Evolutionary conservation across 805 yeast species (phyloP).

Genomic region (Zygotorulaspora danielsina): DNA sequence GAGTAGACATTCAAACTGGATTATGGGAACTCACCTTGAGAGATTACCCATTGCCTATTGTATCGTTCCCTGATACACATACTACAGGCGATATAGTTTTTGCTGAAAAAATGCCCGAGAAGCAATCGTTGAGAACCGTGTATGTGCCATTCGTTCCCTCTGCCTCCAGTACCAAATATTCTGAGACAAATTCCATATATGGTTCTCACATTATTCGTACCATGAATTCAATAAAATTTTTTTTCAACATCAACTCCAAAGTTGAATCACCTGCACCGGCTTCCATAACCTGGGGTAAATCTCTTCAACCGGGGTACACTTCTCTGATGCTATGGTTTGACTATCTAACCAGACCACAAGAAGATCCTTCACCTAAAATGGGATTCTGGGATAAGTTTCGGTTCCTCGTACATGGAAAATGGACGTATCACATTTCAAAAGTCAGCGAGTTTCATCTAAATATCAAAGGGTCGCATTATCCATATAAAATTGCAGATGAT

Average conservation of each 20-base stretch:
- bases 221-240: conserved; percentile 56
- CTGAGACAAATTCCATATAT: conserved; percentile 46
- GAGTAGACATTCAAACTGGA: conserved; percentile 42
- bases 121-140: conserved; percentile 44
- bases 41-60: conserved; percentile 56
- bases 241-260: conserved; percentile 45
- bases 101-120: conserved; percentile 50
- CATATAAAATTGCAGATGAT: conserved; percentile 53
- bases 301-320: conserved; percentile 56
- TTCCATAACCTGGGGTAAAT: conserved; percentile 58
- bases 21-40: conserved; percentile 43
- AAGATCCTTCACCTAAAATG: conserved; percentile 57
- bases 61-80: conserved; percentile 42
- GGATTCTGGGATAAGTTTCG: conserved; percentile 74
- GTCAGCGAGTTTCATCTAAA: conserved; percentile 53
- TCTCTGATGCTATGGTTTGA: conserved; percentile 63
- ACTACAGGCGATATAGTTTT: conserved; percentile 50
- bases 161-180: conserved; percentile 33
- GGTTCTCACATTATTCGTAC: conserved; percentile 58
- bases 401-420: conserved; percentile 49
- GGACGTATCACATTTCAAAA: conserved; percentile 44
- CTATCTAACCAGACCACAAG: conserved; percentile 62
- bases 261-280: conserved; percentile 47
- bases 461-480: conserved; percentile 57
- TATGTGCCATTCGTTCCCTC: conserved; percentile 59